Conservation (phyloP, 257 asterid genomes). For the Capsicum chinense region DNA sequence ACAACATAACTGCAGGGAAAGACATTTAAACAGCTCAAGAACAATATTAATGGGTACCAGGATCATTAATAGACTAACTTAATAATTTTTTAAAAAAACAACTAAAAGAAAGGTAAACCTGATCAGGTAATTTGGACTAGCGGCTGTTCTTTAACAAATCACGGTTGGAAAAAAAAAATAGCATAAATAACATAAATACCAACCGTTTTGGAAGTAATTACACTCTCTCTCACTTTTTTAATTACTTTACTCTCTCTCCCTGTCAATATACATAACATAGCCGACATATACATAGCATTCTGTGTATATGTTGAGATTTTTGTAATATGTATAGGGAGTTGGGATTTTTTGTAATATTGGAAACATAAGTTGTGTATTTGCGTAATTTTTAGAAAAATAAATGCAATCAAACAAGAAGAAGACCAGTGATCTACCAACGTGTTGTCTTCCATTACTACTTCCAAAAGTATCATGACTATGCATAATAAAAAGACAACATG, state of each 20-base stretch:
- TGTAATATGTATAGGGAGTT: no score
- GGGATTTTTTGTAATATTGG: no score
- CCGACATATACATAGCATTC: no score
- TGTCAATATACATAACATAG: no score
- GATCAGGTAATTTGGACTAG: not conserved
- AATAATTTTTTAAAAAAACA: not conserved
- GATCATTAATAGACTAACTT: not conserved
- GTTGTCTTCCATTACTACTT: not conserved
- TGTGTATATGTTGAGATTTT: no score
- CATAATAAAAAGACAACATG: not conserved
- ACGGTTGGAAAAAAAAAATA: constrained; percentile 5
- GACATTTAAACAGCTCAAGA: not conserved
- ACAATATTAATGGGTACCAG: not conserved
- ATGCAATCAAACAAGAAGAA: constrained; percentile 12
- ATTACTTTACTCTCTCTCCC: no score
- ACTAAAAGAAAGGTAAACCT: not conserved
- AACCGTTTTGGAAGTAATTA: no score
- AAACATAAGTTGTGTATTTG: no score
- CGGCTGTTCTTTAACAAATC: not conserved
- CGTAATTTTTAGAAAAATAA: not conserved
- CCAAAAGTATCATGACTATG: not conserved
- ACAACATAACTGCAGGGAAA: constrained; percentile 77
- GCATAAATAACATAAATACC: no score
- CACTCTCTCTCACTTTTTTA: no score
- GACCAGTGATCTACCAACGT: not conserved